Conservation (phyloP, 1,139 yeast genomes). For the Kodamaea sp. region DNA sequence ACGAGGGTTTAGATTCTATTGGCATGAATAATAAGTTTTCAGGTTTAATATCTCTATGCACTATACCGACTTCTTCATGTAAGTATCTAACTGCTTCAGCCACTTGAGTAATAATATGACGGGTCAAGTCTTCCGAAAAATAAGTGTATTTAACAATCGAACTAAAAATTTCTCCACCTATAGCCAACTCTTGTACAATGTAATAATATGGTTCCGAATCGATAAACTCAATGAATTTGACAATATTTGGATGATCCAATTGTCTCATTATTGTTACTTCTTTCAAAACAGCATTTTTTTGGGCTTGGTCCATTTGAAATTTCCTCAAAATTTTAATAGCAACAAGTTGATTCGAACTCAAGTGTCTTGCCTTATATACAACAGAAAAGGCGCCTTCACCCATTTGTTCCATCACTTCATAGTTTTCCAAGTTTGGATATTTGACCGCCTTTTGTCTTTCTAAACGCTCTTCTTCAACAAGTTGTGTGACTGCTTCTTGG, state of each 20-base stretch:
- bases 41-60: slow-evolving; percentile 57
- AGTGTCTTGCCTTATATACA: slow-evolving; percentile 67
- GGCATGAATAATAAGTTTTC: slow-evolving; percentile 59
- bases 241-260: slow-evolving; percentile 48
- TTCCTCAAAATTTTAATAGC: slow-evolving; percentile 53
- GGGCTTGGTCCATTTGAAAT: slow-evolving; percentile 51
- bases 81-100: slow-evolving; percentile 48
- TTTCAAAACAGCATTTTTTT: slow-evolving; percentile 51
- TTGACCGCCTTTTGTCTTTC: slow-evolving; percentile 34
- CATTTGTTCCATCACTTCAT: slow-evolving; percentile 40
- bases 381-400: slow-evolving; percentile 93
- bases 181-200: slow-evolving; percentile 50
- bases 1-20: slow-evolving; percentile 47
- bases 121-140: slow-evolving; percentile 50
- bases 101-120: slow-evolving; percentile 51
- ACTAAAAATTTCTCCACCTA: slow-evolving; percentile 57
- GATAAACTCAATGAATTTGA: slow-evolving; percentile 45
- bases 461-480: slow-evolving; percentile 59
- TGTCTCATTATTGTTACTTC: slow-evolving; percentile 60
- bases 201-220: slow-evolving; percentile 49
- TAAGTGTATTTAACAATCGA: slow-evolving; percentile 55
- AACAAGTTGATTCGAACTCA: slow-evolving; percentile 49
- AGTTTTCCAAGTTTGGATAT: slow-evolving; percentile 46
- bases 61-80: slow-evolving; percentile 55
- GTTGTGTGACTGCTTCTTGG: slow-evolving; percentile 52